Percentiles rank a stretch among this genome's conserved stretches.
Conservation (phyloP, 208 protist genomes). For the Wallacemonas sp. region DNA sequence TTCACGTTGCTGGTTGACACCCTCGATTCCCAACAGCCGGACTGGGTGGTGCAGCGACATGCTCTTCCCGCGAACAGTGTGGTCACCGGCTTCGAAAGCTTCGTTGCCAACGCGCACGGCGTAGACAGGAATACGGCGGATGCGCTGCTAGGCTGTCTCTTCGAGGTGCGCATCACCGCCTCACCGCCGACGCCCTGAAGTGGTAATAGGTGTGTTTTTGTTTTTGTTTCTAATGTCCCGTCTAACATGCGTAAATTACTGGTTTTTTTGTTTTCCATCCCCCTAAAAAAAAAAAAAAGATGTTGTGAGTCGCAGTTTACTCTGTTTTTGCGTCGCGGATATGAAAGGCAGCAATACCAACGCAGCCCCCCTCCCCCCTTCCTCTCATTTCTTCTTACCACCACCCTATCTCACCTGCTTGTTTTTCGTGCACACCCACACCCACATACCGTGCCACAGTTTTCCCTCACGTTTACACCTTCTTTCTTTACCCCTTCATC, state of each 20-base stretch:
- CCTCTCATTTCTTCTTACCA: neutral
- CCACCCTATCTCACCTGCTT: neutral
- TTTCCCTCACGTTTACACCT: neutral
- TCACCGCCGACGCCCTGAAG: too few relatives aligned
- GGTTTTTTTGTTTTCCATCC: too few relatives aligned
- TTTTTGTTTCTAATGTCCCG: neutral
- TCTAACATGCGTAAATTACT: too few relatives aligned
- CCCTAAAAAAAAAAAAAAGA: too few relatives aligned
- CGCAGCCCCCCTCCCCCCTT: constrained; percentile 3
- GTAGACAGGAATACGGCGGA: neutral
- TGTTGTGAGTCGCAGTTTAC: too few relatives aligned
- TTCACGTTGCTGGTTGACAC: constrained; percentile 21
- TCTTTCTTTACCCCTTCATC: neutral
- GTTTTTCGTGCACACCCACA: neutral
- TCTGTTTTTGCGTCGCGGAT: too few relatives aligned
- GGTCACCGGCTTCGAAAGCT: constrained; percentile 21
- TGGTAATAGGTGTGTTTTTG: too few relatives aligned
- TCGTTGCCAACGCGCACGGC: neutral
- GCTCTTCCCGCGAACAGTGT: constrained; percentile 7
- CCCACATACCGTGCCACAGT: neutral
- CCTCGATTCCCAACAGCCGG: neutral
- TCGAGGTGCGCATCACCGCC: constrained; percentile 21
- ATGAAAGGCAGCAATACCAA: too few relatives aligned
- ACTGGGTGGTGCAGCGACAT: constrained; percentile 6
- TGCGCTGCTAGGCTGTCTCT: constrained; percentile 26